These are phyloP conservation scores for Phytophthora cajani DNA, from an alignment of 352 stramenopile species.

Conservation along the genomic window DNA sequence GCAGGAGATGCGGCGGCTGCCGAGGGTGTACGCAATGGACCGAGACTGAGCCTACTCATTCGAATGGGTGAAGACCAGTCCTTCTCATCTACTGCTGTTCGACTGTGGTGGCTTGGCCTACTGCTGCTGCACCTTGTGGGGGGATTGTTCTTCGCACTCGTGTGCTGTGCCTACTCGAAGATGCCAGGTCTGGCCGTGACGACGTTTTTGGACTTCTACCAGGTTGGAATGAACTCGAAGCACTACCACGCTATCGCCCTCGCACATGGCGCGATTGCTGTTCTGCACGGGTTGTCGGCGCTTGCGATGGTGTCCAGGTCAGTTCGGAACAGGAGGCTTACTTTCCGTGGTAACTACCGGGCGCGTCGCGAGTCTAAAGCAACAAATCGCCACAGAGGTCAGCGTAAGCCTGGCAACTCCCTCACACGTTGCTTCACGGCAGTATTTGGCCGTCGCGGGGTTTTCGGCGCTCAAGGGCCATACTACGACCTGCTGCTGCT, in stretches of 20 bases:
- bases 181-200: constrained; percentile 23
- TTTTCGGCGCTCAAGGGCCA: constrained; percentile 31
- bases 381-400: background rate
- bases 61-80: background rate
- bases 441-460: constrained; percentile 29
- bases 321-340: constrained; percentile 25
- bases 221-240: constrained; percentile 29
- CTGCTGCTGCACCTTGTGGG: constrained; percentile 27
- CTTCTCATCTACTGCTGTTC: constrained; percentile 20
- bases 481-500: constrained; percentile 45
- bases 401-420: background rate
- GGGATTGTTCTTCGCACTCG: constrained; percentile 32
- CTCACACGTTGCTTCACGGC: constrained; percentile 13
- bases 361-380: background rate
- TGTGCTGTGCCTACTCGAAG: constrained; percentile 26
- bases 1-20: background rate
- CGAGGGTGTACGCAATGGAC: constrained; percentile 11
- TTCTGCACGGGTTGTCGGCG: constrained; percentile 19
- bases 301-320: constrained; percentile 29
- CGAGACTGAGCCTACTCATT: constrained; percentile 19
- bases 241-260: constrained; percentile 21
- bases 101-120: constrained; percentile 28
- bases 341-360: constrained; percentile 18
- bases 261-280: constrained; percentile 21
- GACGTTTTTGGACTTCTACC: constrained; percentile 37